Conservation (phyloP, 2,329 filamentous ascomycete genomes). For the Onygenales sp. region DNA sequence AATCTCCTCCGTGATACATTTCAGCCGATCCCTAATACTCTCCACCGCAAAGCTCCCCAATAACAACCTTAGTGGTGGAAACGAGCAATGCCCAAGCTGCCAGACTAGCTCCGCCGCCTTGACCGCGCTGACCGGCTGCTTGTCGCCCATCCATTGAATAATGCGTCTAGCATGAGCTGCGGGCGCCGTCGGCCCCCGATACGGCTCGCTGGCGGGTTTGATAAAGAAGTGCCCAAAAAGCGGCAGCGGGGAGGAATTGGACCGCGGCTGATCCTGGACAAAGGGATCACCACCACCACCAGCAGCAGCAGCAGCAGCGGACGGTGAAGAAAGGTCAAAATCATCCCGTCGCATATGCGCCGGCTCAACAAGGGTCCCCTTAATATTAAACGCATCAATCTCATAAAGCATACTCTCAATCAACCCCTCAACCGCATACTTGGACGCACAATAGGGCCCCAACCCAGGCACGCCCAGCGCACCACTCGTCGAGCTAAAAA, state of each 20-base stretch:
- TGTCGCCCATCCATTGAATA: slow-evolving; percentile 87
- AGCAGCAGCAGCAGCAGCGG: not conserved
- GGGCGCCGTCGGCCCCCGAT: slow-evolving; percentile 66
- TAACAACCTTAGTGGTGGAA: slow-evolving; percentile 77
- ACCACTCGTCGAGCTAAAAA: slow-evolving; percentile 88
- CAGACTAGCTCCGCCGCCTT: slow-evolving; percentile 90
- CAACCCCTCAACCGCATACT: slow-evolving; percentile 91
- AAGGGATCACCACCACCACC: not conserved
- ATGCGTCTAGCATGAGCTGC: slow-evolving; percentile 83
- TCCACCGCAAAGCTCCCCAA: slow-evolving; percentile 91
- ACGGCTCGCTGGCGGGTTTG: slow-evolving; percentile 74
- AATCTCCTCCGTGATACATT: slow-evolving; percentile 87
- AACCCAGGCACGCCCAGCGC: slow-evolving; percentile 88
- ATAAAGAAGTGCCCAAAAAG: slow-evolving; percentile 90
- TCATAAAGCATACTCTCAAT: slow-evolving; percentile 97
- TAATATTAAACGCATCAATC: slow-evolving; percentile 83
- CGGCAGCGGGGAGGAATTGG: slow-evolving; percentile 48
- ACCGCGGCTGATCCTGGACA: not conserved
- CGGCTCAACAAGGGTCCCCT: slow-evolving; percentile 85
- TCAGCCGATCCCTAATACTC: slow-evolving; percentile 80
- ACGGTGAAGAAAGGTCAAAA: slow-evolving; percentile 10
- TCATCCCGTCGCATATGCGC: slow-evolving; percentile 84
- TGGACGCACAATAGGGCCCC: slow-evolving; percentile 91
- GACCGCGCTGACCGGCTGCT: slow-evolving; percentile 84
- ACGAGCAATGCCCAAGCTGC: slow-evolving; percentile 91